phyloP scores from a whole-genome alignment of 139 green algal species.

The Mesotaenium endlicherianum region DNA sequence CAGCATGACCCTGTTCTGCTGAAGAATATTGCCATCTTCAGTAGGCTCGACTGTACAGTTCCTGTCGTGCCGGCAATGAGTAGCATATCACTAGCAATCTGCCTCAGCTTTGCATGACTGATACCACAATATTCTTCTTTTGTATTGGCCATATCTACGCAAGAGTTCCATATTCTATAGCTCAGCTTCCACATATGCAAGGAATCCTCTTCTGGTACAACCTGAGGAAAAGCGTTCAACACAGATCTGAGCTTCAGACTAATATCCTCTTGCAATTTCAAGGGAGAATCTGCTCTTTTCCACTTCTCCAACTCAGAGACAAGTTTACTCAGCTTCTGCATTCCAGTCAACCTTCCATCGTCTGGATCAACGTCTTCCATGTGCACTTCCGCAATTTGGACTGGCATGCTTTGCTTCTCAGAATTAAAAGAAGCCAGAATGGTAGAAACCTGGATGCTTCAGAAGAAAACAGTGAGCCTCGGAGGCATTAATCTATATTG shows the following conservation, averaged over 20 bases:
- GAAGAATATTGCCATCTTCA: slow-evolving; percentile 38
- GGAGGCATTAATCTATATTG: no score
- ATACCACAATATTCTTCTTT: neutral
- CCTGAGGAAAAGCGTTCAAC: neutral
- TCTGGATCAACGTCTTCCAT: slow-evolving; percentile 1
- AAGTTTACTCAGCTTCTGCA: neutral
- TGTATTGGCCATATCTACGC: slow-evolving; percentile 27
- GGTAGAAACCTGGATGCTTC: no score
- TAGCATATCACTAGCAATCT: slow-evolving; percentile 26
- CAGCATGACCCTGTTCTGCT: slow-evolving; percentile 8
- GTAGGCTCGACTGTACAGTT: slow-evolving; percentile 8
- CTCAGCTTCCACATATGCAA: slow-evolving; percentile 30
- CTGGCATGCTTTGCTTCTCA: no score
- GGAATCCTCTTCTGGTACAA: slow-evolving; percentile 1
- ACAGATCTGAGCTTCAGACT: neutral
- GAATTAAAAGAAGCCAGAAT: no score
- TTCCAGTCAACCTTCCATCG: neutral
- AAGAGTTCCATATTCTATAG: slow-evolving; percentile 38
- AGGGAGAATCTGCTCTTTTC: no score
- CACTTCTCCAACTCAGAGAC: neutral
- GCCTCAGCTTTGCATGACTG: slow-evolving; percentile 11
- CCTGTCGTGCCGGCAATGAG: neutral
- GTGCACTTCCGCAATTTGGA: neutral
- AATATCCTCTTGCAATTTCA: neutral
- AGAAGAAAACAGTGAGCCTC: no score